Percentiles rank a stretch among this genome's conserved stretches.
These are phyloP conservation scores for Kurtzmaniella fragi DNA, from an alignment of 805 yeast species.

Conservation along the genomic window DNA sequence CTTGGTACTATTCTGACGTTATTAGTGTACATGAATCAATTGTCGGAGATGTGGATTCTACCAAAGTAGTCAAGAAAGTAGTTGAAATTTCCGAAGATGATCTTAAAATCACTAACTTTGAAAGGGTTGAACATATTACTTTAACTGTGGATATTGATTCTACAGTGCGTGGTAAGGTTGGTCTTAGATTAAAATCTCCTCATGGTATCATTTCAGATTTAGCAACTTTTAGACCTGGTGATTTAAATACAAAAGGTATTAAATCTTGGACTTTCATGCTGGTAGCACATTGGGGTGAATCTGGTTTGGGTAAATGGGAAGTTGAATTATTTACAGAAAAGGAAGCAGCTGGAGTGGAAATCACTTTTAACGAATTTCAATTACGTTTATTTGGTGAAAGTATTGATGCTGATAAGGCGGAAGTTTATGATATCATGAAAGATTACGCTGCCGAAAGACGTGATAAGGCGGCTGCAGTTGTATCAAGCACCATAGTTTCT, in stretches of 20 bases:
- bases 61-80: constrained; percentile 22
- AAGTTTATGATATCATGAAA: constrained; percentile 45
- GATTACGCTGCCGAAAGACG: constrained; percentile 41
- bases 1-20: constrained; percentile 61
- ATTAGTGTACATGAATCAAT: constrained; percentile 24
- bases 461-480: constrained; percentile 9
- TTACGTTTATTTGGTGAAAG: constrained; percentile 79
- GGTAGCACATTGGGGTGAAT: constrained; percentile 97
- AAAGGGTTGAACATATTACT: constrained; percentile 79
- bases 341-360: constrained; percentile 2
- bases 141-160: constrained; percentile 70
- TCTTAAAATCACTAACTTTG: constrained; percentile 54
- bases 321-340: constrained; percentile 48
- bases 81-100: constrained; percentile 45
- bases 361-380: constrained; percentile 62
- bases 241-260: constrained; percentile 56
- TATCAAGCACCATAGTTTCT: background rate
- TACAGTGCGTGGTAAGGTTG: constrained; percentile 62
- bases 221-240: constrained; percentile 63
- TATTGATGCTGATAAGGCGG: constrained; percentile 58
- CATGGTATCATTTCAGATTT: constrained; percentile 66
- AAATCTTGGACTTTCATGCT: constrained; percentile 88
- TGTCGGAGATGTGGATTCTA: constrained; percentile 6
- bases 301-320: constrained; percentile 78
- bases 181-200: constrained; percentile 68